These are phyloP conservation scores for Oryza nivara DNA, from an alignment of 176 grass and related monocot species.

Conservation along the genomic window DNA sequence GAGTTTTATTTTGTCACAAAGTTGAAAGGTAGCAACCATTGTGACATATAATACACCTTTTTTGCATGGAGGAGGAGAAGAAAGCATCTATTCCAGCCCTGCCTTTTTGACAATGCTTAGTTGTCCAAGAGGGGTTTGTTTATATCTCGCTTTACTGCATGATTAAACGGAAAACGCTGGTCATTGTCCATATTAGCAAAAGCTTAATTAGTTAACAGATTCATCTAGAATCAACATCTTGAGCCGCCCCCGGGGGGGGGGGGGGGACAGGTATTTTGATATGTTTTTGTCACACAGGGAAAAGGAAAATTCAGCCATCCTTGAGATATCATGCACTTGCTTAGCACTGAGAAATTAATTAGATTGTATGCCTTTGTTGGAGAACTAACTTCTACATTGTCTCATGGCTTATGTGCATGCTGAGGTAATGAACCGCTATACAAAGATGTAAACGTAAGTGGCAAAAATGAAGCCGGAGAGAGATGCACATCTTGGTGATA, in stretches of 20 bases:
- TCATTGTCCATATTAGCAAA: slow-evolving; percentile 30
- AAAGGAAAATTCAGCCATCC: background rate
- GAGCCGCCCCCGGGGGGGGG: too few species aligned
- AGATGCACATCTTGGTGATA: background rate
- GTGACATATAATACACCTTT: slow-evolving; percentile 1
- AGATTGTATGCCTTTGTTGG: background rate
- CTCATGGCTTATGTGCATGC: background rate
- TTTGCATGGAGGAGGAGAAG: slow-evolving; percentile 42
- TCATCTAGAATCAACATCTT: slow-evolving; percentile 30
- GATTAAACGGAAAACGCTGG: slow-evolving; percentile 23
- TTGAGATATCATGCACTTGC: background rate
- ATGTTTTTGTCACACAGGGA: background rate
- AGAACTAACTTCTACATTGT: background rate
- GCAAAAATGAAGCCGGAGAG: background rate
- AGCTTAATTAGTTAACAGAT: slow-evolving; percentile 41
- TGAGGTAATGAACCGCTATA: background rate
- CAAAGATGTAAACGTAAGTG: slow-evolving; percentile 3
- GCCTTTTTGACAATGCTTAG: slow-evolving; percentile 36
- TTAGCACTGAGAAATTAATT: background rate
- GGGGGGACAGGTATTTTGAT: background rate
- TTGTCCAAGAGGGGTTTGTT: slow-evolving; percentile 22
- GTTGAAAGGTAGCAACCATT: slow-evolving; percentile 12
- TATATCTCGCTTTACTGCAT: slow-evolving; percentile 10
- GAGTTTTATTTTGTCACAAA: slow-evolving; percentile 41
- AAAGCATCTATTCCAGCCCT: slow-evolving; percentile 49